phyloP scores from a whole-genome alignment of 805 yeast species.

The Zygosaccharomyces kombuchaensis region DNA sequence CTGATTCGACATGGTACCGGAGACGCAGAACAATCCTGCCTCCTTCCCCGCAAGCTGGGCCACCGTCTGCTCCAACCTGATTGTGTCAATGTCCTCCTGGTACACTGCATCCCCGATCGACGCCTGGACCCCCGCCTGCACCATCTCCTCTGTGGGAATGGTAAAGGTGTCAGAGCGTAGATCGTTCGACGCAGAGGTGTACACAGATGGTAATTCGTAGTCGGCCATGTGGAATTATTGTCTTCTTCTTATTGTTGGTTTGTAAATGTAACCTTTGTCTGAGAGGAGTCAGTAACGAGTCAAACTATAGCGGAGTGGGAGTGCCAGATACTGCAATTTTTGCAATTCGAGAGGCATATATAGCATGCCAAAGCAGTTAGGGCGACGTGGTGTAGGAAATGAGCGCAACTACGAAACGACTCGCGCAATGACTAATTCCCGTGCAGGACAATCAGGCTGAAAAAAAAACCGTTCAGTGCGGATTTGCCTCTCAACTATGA shows the following conservation, averaged over 20 bases:
- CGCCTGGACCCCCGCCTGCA: constrained; percentile 51
- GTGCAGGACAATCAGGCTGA: too few species aligned
- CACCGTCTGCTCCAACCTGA: constrained; percentile 57
- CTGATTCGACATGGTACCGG: constrained; percentile 91
- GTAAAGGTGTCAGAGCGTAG: constrained; percentile 85
- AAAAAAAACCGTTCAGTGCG: neutral
- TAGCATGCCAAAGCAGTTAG: neutral
- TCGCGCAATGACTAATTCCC: constrained; percentile 4
- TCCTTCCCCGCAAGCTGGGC: constrained; percentile 71
- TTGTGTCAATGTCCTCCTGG: constrained; percentile 72
- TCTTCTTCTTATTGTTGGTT: neutral
- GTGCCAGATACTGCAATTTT: constrained; percentile 1
- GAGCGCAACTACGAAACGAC: constrained; percentile 2
- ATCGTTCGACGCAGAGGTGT: constrained; percentile 41
- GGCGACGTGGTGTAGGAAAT: neutral
- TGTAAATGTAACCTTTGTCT: neutral
- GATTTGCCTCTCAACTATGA: neutral
- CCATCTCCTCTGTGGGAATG: constrained; percentile 73
- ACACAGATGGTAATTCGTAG: constrained; percentile 27
- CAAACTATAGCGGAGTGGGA: neutral
- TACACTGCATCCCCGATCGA: constrained; percentile 87
- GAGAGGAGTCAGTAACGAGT: neutral
- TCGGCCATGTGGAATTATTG: constrained; percentile 11
- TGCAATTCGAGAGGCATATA: constrained; percentile 5
- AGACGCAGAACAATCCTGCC: constrained; percentile 76